Conservation (phyloP, 148 eudicot genomes). For the Cornus suecica region DNA sequence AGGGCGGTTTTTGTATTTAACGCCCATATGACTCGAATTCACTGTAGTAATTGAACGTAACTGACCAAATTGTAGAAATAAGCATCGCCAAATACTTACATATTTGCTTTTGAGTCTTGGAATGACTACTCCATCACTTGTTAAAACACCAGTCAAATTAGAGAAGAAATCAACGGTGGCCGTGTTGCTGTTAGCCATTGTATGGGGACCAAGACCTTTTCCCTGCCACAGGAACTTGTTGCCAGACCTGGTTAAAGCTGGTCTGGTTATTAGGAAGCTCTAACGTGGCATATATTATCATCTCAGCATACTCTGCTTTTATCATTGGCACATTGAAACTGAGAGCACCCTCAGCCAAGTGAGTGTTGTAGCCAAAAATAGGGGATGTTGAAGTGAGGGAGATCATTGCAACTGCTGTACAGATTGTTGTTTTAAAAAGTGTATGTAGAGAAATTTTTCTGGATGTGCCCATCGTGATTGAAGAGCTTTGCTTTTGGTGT, state of each 20-base stretch:
- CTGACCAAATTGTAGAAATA: too few relatives aligned
- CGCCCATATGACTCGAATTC: too few relatives aligned
- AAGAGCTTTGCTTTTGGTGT: too few relatives aligned
- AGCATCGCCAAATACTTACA: too few relatives aligned
- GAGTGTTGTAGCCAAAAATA: background rate
- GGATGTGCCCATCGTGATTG: constrained; percentile 20
- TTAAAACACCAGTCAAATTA: constrained; percentile 27
- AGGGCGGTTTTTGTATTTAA: too few relatives aligned
- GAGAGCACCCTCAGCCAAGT: constrained; percentile 22
- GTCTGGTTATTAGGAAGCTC: constrained; percentile 44
- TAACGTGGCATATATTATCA: constrained; percentile 68
- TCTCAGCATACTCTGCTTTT: constrained; percentile 34
- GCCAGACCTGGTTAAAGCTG: constrained; percentile 75
- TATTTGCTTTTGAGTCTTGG: constrained; percentile 24
- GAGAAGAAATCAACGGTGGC: constrained; percentile 49
- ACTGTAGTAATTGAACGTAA: too few relatives aligned
- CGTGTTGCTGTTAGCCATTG: constrained; percentile 13
- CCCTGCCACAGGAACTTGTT: constrained; percentile 44
- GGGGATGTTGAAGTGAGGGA: constrained; percentile 47
- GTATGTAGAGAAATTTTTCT: constrained; percentile 14
- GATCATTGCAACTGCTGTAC: constrained; percentile 38
- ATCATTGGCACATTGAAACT: constrained; percentile 49
- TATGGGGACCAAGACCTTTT: constrained; percentile 26
- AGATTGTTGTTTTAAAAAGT: constrained; percentile 38
- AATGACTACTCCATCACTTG: constrained; percentile 13